Base-by-base conservation (phyloP, 164 flowering plant species). In the Vitis rotundifolia region DNA sequence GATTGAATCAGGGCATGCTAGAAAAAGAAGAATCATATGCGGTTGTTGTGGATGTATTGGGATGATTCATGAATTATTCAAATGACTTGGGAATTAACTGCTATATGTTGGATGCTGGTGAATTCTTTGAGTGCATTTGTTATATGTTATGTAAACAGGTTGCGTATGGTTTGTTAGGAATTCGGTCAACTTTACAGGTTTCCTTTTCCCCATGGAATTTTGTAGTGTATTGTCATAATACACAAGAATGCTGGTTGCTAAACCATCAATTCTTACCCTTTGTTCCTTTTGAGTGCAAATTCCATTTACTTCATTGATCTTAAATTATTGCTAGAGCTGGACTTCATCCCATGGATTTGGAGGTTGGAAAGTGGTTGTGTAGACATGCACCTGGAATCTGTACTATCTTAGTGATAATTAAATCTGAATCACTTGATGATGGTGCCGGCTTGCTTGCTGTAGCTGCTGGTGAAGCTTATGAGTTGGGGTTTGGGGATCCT, bases 301-400 rank as follows among this genome's bases (percentile, higher is more conserved):
- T 10, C 18, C 13, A 12, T 48, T 62, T 14, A 29, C 50, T 22
- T 18, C 16, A 11, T 64, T 64, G 9, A 3, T 73, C 14, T 31
- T n/a, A 16, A 54, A 11, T 63, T 71, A 28, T 76, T 63, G 55
- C 51, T 71, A 93, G 97, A 79, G 86, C 82, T 83, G 99, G 98
- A 68, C 66, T 95, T 68, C 97, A 90, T 58, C 92, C 94, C 29
- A 72, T 95, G 81, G 99, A 95, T 80, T 49, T 84, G 80, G 97
- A 93, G 70, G 99, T 95, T 50, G 95, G 98, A 66, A 90, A 85
- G 83, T 95, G 98, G 99, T 65, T 95, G 82, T 89, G 98, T 54
- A 93, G 72, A 75, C 82, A 91, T 83, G 97, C 95, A 26, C 68
- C 94, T 61, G 88, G 83, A 62, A 81, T 90, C 60, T 85, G 71